These are phyloP conservation scores for Suillus plorans DNA, from an alignment of 768 basidiomycete genomes.

Conservation along the genomic window DNA sequence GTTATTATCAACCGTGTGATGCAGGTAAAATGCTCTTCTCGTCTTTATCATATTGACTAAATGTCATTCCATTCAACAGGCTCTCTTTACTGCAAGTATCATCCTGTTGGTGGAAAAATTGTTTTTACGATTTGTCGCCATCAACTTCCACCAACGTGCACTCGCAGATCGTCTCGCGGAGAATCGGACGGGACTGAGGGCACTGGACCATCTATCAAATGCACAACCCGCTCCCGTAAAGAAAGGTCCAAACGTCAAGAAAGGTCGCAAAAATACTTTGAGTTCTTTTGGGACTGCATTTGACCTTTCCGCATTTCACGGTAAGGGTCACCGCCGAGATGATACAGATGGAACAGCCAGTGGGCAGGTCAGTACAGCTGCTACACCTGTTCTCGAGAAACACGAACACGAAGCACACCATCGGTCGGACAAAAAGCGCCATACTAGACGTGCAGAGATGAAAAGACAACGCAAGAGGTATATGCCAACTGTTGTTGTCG, in stretches of 20 bases:
- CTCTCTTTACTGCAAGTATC: conserved; percentile 43
- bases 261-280: conserved; percentile 43
- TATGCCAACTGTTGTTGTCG: conserved; percentile 68
- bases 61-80: conserved; percentile 27
- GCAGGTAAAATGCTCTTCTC: conserved; percentile 45
- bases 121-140: conserved; percentile 73
- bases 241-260: conserved; percentile 41
- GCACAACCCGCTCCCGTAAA: conserved; percentile 47
- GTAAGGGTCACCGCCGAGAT: conserved; percentile 7
- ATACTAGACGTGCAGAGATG: conserved; percentile 28
- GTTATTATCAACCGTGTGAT: conserved; percentile 64
- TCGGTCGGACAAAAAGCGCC: conserved; percentile 16
- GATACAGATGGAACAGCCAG: conserved; percentile 9
- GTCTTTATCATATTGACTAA: conserved; percentile 10
- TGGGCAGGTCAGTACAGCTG: conserved; percentile 17
- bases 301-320: conserved; percentile 26
- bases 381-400: conserved; percentile 13
- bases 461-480: conserved; percentile 47
- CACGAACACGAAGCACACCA: conserved; percentile 13
- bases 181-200: conserved; percentile 67
- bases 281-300: conserved; percentile 38
- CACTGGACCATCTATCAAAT: conserved; percentile 70
- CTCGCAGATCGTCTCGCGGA: conserved; percentile 71
- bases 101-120: conserved; percentile 55
- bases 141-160: conserved; percentile 77